Evolutionary conservation across 768 basidiomycete species (phyloP).

Genomic region (Boletus vermiculosoides): DNA sequence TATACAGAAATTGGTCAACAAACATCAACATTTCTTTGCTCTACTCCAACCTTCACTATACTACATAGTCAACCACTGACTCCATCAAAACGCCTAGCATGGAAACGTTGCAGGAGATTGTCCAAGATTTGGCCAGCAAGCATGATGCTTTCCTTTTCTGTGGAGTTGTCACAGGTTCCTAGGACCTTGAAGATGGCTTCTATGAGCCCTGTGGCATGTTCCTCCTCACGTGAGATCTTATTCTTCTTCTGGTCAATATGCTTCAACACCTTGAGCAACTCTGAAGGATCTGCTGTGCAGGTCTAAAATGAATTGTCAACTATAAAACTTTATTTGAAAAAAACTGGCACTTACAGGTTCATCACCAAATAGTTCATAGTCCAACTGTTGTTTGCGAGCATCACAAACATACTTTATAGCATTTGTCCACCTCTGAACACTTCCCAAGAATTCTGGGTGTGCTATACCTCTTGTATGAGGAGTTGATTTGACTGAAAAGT

Average conservation of each 20-base stretch:
- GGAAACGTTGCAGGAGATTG: constrained; percentile 27
- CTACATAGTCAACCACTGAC: not conserved
- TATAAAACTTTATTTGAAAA: not conserved
- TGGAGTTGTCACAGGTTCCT: not conserved
- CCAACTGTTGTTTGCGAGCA: not conserved
- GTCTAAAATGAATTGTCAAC: constrained; percentile 10
- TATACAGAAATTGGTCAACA: not conserved
- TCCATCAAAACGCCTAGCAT: not conserved
- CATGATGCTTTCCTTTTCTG: constrained; percentile 6
- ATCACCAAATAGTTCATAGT: constrained; percentile 20
- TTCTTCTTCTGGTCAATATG: constrained; percentile 25
- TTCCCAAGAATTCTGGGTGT: not conserved
- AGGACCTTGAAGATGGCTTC: constrained; percentile 3
- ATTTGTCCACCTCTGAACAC: constrained; percentile 17
- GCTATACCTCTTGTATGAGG: too few species aligned
- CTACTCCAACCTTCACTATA: not conserved
- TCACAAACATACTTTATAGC: constrained; percentile 3
- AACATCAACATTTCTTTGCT: not conserved
- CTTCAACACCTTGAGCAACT: constrained; percentile 19
- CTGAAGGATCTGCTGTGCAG: not conserved
- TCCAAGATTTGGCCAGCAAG: constrained; percentile 18
- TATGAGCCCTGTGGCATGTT: constrained; percentile 7
- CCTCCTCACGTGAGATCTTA: constrained; percentile 18
- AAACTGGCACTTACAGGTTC: constrained; percentile 9
- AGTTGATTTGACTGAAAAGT: not conserved